Evolutionary conservation across 352 stramenopile species (phyloP).

Genomic region (Phytophthora tubulina): DNA sequence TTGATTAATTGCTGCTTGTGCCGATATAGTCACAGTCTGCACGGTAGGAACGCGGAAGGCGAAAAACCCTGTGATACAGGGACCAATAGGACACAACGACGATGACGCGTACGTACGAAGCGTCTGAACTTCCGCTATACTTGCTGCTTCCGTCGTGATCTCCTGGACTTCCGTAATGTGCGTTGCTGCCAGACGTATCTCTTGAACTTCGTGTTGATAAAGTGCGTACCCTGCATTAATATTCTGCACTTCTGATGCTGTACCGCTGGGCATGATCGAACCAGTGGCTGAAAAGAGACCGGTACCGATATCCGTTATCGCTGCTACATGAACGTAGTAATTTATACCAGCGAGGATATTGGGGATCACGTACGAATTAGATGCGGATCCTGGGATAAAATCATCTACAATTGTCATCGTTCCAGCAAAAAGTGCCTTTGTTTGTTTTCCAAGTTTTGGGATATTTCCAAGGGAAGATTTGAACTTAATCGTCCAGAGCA

Average conservation of each 20-base stretch:
- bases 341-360: constrained; percentile 70
- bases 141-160: constrained; percentile 68
- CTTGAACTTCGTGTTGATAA: constrained; percentile 69
- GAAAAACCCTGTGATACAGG: constrained; percentile 62
- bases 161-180: constrained; percentile 78
- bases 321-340: constrained; percentile 74
- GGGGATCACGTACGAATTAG: constrained; percentile 59
- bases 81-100: constrained; percentile 52
- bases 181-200: constrained; percentile 69
- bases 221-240: constrained; percentile 69
- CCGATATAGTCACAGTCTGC: constrained; percentile 74
- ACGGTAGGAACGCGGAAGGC: constrained; percentile 80
- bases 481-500: constrained; percentile 85
- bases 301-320: constrained; percentile 63
- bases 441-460: constrained; percentile 49
- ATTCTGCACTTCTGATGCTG: constrained; percentile 58
- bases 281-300: constrained; percentile 52
- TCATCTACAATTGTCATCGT: constrained; percentile 50
- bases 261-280: constrained; percentile 60
- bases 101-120: constrained; percentile 60
- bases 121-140: constrained; percentile 80
- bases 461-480: constrained; percentile 80
- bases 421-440: constrained; percentile 22
- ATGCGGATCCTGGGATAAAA: constrained; percentile 56
- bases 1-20: constrained; percentile 54